These are phyloP conservation scores for Ascoidea rubescens DNA, from an alignment of 805 yeast species.

Conservation along the genomic window DNA sequence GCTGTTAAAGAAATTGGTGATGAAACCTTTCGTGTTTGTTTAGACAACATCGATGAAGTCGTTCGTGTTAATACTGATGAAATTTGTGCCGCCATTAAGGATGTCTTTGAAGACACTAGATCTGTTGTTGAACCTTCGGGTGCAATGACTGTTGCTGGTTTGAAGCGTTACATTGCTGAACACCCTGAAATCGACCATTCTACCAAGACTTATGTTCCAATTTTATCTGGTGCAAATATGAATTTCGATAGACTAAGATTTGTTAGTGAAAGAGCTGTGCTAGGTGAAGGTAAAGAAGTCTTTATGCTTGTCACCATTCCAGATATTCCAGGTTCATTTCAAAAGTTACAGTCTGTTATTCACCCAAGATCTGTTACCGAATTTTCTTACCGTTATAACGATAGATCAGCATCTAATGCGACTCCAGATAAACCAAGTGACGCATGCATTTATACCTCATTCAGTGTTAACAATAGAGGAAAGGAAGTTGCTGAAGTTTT, in stretches of 20 bases:
- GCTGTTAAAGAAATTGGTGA: constrained; percentile 85
- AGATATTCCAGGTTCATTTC: constrained; percentile 84
- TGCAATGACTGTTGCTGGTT: constrained; percentile 90
- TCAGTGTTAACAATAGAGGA: constrained; percentile 55
- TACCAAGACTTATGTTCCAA: constrained; percentile 61
- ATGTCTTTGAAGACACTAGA: constrained; percentile 91
- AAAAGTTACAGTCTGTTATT: constrained; percentile 57
- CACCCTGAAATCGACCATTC: constrained; percentile 64
- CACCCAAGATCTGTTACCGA: constrained; percentile 90
- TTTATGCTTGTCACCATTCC: constrained; percentile 85
- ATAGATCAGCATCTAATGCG: constrained; percentile 18
- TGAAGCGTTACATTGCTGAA: constrained; percentile 61
- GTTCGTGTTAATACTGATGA: constrained; percentile 83
- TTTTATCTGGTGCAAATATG: constrained; percentile 95
- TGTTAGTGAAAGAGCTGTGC: constrained; percentile 91
- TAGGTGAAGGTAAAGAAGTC: constrained; percentile 98
- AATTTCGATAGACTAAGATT: constrained; percentile 92
- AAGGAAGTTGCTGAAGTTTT: constrained; percentile 58
- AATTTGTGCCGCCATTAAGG: constrained; percentile 93
- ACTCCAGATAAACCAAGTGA: constrained; percentile 17
- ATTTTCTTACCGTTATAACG: constrained; percentile 73
- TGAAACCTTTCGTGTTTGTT: constrained; percentile 77
- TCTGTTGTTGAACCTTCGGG: constrained; percentile 94
- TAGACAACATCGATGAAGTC: constrained; percentile 77
- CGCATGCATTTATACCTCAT: constrained; percentile 82